Percentiles rank a stretch among this genome's conserved stretches.
phyloP scores from a whole-genome alignment of 306 rosid genomes.

The Heteromeles arbutifolia region DNA sequence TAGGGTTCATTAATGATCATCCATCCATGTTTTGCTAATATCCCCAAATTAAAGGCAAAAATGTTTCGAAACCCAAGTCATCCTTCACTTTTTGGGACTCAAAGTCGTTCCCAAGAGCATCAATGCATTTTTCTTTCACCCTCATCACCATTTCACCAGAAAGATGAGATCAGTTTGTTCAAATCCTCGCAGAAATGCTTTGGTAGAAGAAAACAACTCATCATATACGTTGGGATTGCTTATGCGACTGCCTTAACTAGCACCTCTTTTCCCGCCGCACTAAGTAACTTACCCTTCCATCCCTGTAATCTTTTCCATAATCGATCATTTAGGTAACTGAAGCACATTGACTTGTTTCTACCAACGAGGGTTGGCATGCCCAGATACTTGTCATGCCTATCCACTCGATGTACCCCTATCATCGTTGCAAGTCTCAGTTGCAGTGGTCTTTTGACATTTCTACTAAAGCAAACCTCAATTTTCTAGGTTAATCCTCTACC shows the following conservation, averaged over 20 bases:
- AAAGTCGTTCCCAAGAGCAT: not conserved
- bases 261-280: not conserved
- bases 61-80: not conserved
- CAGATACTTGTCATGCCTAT: no score
- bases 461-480: not conserved
- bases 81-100: not conserved
- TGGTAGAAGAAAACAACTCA: not conserved
- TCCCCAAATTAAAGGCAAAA: not conserved
- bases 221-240: not conserved
- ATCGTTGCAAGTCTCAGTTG: accelerated
- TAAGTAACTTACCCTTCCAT: not conserved
- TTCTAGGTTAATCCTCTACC: not conserved
- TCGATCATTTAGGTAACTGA: not conserved
- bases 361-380: not conserved
- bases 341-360: not conserved
- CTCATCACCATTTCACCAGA: no score
- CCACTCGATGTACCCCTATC: not conserved
- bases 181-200: not conserved
- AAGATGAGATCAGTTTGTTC: not conserved
- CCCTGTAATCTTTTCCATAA: accelerated
- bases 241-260: not conserved
- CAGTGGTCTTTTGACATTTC: no score
- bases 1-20: no score
- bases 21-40: not conserved
- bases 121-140: not conserved